Conservation (phyloP, 176 grass and related monocot genomes). For the Tuctoria greenei region DNA sequence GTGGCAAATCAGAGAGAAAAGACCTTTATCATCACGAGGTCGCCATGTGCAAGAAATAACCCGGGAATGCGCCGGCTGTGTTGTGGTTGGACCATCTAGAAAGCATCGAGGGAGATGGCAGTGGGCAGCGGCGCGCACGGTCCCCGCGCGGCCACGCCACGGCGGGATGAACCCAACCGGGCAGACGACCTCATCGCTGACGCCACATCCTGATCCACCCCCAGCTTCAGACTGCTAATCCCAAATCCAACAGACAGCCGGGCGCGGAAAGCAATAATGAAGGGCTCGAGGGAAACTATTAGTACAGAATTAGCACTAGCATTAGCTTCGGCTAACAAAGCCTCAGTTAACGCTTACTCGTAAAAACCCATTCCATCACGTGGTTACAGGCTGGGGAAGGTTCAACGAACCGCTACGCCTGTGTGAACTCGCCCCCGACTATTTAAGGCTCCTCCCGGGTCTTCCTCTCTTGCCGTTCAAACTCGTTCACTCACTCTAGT, state of each 20-base stretch:
- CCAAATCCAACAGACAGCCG: neutral
- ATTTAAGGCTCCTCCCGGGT: constrained; percentile 40
- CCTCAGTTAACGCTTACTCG: neutral
- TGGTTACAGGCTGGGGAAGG: constrained; percentile 46
- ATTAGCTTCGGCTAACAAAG: constrained; percentile 12
- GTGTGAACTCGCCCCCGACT: neutral
- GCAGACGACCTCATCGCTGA: constrained; percentile 47
- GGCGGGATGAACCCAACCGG: neutral
- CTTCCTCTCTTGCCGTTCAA: constrained; percentile 20
- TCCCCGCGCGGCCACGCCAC: neutral
- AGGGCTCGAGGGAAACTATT: neutral
- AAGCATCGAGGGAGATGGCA: neutral
- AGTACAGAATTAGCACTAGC: neutral
- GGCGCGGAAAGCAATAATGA: neutral
- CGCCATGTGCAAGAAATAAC: neutral
- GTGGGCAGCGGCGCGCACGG: neutral
- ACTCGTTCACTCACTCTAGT: constrained; percentile 10
- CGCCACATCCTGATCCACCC: constrained; percentile 4
- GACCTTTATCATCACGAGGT: constrained; percentile 1
- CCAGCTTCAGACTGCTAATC: constrained; percentile 14
- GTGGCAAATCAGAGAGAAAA: neutral
- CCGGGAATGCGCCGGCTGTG: neutral
- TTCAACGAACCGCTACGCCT: constrained; percentile 58
- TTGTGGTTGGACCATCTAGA: constrained; percentile 26
- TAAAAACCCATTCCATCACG: constrained; percentile 43